Conservation (phyloP, 148 eudicot genomes). For the Rhododendron kiyosumense region DNA sequence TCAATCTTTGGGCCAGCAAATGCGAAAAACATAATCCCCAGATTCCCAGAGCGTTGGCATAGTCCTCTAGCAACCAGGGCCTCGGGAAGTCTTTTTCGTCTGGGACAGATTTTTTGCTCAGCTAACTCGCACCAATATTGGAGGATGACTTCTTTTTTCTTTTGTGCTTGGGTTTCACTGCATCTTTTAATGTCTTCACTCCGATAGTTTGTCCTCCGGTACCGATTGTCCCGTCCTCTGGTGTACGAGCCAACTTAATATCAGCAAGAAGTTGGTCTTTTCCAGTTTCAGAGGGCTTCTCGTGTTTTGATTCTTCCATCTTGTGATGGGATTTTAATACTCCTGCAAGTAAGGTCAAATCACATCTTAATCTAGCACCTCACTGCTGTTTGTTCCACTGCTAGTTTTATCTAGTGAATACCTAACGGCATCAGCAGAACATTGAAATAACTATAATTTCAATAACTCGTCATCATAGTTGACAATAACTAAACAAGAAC, state of each 20-base stretch:
- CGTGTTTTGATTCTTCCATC: slow-evolving; percentile 6
- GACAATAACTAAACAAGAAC: neutral
- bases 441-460: neutral
- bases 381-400: neutral
- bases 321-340: slow-evolving; percentile 10
- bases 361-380: neutral
- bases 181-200: slow-evolving; percentile 54
- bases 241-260: slow-evolving; percentile 11
- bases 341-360: slow-evolving; percentile 21
- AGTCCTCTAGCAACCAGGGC: neutral
- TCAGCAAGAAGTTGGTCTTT: slow-evolving; percentile 9
- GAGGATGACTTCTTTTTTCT: slow-evolving; percentile 48
- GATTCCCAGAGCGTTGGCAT: neutral
- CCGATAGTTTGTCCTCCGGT: slow-evolving; percentile 8
- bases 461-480: neutral
- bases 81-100: neutral
- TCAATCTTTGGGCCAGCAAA: neutral
- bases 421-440: neutral
- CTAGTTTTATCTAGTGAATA: neutral
- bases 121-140: slow-evolving; percentile 25
- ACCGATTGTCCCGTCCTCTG: slow-evolving; percentile 9
- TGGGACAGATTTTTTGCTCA: neutral
- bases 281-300: slow-evolving; percentile 3
- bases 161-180: slow-evolving; percentile 63
- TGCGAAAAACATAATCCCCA: neutral